Base-by-base conservation (phyloP, 495 filamentous ascomycete species). In the Tuber melanosporum region DNA sequence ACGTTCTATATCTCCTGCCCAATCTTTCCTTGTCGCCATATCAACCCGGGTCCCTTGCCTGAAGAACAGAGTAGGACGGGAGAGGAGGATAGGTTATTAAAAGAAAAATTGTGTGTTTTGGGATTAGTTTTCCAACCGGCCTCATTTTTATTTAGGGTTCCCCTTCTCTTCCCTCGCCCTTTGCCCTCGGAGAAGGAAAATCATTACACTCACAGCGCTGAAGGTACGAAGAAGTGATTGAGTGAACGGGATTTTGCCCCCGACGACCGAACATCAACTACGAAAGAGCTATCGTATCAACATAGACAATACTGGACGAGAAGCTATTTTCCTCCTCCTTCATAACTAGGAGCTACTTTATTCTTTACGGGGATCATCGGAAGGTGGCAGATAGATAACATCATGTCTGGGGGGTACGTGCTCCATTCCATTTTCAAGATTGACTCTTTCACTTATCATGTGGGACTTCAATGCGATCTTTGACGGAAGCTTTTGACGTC, bases 361-460 rank as follows among this genome's bases (percentile, higher is more conserved):
- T 17, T 46, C 32, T 43, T 72, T 46, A 46, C 22, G 22, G 17
- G 36, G 71, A 72, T 36, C 71, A 43, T 17, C 14, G 22, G 36
- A 32, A 46, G 26, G 45, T 72, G 22, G 71, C 26, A 47, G 26
- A 43, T n/a, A 71, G 46, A 71, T 71, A 46, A 45, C 47, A 82
- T 73, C 71, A 82, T 82, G 81, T 82, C 81, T 36, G 81, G 73
- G 75, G 81, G 80, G 81, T 82, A 75, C 72, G 74, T 70, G 20
- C 57, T 70, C 73, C 71, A 66, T 79, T 43, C 75, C 47, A 57
- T 75, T 76, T 75, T 49, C 44, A 42, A 49, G 45, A 72, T 43
- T 43, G 62, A 62, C 45, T 49, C 26, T 71, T 14, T 41, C 43
- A 39, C 62, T 26, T 42, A 46, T 39, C 71, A 39, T 46, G 47